phyloP scores from a whole-genome alignment of 768 basidiomycete genomes.

The Coprinellus aureogranulatus region DNA sequence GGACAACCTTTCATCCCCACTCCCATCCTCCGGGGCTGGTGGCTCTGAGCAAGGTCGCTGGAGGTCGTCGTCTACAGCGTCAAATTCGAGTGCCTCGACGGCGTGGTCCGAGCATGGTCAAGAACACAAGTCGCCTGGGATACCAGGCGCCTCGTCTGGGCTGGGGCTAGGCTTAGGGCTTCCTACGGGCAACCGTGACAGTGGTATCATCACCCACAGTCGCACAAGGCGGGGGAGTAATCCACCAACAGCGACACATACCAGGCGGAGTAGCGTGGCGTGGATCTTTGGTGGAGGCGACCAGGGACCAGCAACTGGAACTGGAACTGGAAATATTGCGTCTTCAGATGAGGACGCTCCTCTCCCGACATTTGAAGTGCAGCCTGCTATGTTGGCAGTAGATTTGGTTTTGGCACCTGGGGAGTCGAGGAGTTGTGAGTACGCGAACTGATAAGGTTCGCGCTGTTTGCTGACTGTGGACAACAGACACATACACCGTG shows the following conservation, averaged over 20 bases:
- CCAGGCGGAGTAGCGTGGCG: background rate
- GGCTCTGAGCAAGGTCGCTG: background rate
- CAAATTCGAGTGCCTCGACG: background rate
- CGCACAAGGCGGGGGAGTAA: background rate
- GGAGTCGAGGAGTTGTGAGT: constrained; percentile 79
- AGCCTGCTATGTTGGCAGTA: constrained; percentile 85
- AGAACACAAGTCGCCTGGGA: background rate
- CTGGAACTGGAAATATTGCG: constrained; percentile 8
- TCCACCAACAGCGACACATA: background rate
- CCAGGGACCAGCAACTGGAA: constrained; percentile 14
- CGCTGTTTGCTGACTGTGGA: too few species aligned
- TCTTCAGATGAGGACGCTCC: constrained; percentile 60
- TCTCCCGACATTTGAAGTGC: constrained; percentile 82
- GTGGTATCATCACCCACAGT: background rate
- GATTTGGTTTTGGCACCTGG: constrained; percentile 82
- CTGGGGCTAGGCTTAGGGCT: constrained; percentile 1
- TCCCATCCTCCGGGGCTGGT: background rate
- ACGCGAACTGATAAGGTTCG: background rate
- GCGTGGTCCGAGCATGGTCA: too few species aligned
- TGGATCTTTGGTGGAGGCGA: background rate
- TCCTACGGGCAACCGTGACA: background rate
- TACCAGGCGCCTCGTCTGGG: background rate
- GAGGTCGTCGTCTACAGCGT: background rate
- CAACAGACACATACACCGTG: constrained; percentile 75
- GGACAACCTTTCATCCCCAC: background rate